These are phyloP conservation scores for Jasminum sambac DNA, from an alignment of 257 asterid genomes.

Conservation along the genomic window DNA sequence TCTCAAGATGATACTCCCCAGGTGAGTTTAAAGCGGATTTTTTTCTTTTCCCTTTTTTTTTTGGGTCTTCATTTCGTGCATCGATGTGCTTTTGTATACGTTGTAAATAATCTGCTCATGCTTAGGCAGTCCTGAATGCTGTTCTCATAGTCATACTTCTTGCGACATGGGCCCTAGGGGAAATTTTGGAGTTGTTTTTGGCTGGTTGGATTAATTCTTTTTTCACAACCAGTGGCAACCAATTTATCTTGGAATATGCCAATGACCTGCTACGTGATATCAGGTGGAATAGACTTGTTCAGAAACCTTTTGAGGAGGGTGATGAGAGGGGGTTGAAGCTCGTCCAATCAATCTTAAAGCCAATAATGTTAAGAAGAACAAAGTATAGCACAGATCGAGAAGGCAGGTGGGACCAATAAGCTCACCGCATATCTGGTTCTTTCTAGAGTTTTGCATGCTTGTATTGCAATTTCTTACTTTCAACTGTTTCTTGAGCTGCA, in stretches of 20 bases:
- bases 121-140: conserved; percentile 11
- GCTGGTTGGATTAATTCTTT: too few relatives aligned
- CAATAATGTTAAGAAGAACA: conserved; percentile 96
- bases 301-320: conserved; percentile 97
- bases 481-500: conserved; percentile 31
- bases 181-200: conserved; percentile 7
- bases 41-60: conserved; percentile 1
- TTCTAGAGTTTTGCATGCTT: conserved; percentile 16
- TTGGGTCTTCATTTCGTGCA: conserved; percentile 16
- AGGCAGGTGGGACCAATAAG: conserved; percentile 65
- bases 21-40: too few relatives aligned
- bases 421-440: conserved; percentile 10
- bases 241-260: conserved; percentile 19
- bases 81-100: background rate
- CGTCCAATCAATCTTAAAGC: conserved; percentile 76
- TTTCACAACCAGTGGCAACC: too few relatives aligned
- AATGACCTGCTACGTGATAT: conserved; percentile 12
- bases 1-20: background rate
- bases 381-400: conserved; percentile 83
- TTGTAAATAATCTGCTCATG: background rate
- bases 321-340: conserved; percentile 85
- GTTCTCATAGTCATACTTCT: conserved; percentile 15
- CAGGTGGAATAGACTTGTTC: conserved; percentile 97
- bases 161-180: conserved; percentile 5
- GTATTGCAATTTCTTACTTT: conserved; percentile 5